Percentiles rank a stretch among this genome's conserved stretches.
Conservation (phyloP, 371 early-diverging fungal species). For the Circinella umbellata region DNA sequence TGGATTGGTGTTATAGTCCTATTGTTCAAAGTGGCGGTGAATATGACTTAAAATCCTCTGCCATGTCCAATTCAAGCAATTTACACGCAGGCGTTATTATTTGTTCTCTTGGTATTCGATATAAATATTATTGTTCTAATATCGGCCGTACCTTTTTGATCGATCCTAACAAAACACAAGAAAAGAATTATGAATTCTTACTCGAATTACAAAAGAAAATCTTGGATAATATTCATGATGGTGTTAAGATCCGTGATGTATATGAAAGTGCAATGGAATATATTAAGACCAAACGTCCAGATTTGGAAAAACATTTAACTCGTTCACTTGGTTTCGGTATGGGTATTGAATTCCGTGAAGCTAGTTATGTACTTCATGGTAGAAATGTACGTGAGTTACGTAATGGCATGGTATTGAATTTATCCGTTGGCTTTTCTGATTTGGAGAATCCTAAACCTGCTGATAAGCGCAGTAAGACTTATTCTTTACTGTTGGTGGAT, state of each 20-base stretch:
- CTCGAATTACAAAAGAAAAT: slow-evolving; percentile 82
- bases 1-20: slow-evolving; percentile 96
- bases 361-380: slow-evolving; percentile 71
- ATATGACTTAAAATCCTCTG: slow-evolving; percentile 87
- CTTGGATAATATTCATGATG: slow-evolving; percentile 75
- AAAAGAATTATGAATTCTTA: slow-evolving; percentile 90
- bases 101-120: slow-evolving; percentile 92
- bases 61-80: slow-evolving; percentile 70
- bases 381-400: slow-evolving; percentile 74
- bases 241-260: slow-evolving; percentile 77
- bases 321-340: slow-evolving; percentile 92
- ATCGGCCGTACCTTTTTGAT: slow-evolving; percentile 93
- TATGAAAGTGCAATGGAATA: slow-evolving; percentile 72
- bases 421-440: slow-evolving; percentile 88
- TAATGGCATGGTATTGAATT: slow-evolving; percentile 86
- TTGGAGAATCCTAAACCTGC: slow-evolving; percentile 74
- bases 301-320: slow-evolving; percentile 81
- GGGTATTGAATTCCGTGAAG: slow-evolving; percentile 95
- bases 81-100: slow-evolving; percentile 90
- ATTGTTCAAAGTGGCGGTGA: slow-evolving; percentile 97
- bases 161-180: slow-evolving; percentile 89
- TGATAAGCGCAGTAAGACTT: slow-evolving; percentile 73
- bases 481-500: slow-evolving; percentile 86
- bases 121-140: slow-evolving; percentile 93
- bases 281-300: slow-evolving; percentile 82